Evolutionary conservation across 169 alveolate genomes (phyloP).

Genomic region (Plasmodium reichenowi): DNA sequence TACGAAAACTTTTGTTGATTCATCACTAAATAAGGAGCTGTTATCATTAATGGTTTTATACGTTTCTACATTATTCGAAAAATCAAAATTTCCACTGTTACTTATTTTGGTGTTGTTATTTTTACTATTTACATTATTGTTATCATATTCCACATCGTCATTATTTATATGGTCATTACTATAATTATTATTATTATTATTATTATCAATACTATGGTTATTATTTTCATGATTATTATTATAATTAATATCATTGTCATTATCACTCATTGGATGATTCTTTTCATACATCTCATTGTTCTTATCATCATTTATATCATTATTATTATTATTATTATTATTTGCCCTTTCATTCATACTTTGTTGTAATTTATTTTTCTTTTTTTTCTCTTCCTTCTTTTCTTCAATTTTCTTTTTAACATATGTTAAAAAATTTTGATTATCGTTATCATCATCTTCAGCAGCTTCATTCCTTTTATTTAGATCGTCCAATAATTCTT

Average conservation of each 20-base stretch:
- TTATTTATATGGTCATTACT: neutral
- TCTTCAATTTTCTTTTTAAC: conserved; percentile 64
- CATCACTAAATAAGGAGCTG: conserved; percentile 51
- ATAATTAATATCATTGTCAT: neutral
- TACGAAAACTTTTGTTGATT: conserved; percentile 54
- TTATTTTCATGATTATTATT: neutral
- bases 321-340: conserved; percentile 14
- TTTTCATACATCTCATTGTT: neutral
- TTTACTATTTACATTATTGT: neutral
- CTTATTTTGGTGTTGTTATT: conserved; percentile 17
- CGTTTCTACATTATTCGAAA: conserved; percentile 18
- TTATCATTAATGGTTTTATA: conserved; percentile 46
- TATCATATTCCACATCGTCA: neutral
- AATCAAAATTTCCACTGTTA: conserved; percentile 8
- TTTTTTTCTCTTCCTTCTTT: conserved; percentile 38
- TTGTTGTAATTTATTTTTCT: conserved; percentile 22
- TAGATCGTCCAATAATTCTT: conserved; percentile 45
- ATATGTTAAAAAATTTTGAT: conserved; percentile 50
- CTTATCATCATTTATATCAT: neutral
- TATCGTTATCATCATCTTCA: conserved; percentile 27
- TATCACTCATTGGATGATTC: too few relatives aligned
- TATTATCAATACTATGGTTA: neutral
- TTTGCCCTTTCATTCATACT: conserved; percentile 27
- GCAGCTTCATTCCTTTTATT: conserved; percentile 31
- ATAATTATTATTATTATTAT: neutral